phyloP scores from a whole-genome alignment of 768 basidiomycete genomes.

The Leccinum aurantiacum region DNA sequence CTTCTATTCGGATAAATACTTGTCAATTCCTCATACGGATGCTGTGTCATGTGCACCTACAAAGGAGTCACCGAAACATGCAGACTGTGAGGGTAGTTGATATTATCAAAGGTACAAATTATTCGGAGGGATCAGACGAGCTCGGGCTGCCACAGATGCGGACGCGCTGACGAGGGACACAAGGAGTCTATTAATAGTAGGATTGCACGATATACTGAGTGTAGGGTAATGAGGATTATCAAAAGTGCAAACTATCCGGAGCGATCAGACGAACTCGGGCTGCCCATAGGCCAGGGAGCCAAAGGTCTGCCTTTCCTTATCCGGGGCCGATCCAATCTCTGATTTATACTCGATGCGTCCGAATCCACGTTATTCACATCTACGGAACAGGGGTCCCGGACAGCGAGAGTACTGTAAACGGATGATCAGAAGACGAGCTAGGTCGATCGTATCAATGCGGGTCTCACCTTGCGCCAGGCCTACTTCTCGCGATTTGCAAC shows the following conservation, averaged over 20 bases:
- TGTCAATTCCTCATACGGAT: too few relatives aligned
- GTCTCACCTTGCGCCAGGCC: slow-evolving; percentile 15
- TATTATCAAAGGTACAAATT: too few relatives aligned
- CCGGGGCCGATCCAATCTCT: slow-evolving; percentile 5
- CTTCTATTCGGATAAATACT: too few relatives aligned
- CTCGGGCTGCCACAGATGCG: too few relatives aligned
- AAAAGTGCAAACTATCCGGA: not conserved
- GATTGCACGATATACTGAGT: too few relatives aligned
- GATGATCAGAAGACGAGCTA: not conserved
- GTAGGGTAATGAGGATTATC: not conserved
- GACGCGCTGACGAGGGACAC: not conserved
- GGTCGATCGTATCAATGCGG: not conserved
- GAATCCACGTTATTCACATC: slow-evolving; percentile 22
- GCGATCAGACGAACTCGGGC: slow-evolving; percentile 4
- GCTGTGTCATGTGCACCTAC: too few relatives aligned
- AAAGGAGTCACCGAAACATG: too few relatives aligned
- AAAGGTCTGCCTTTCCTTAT: not conserved
- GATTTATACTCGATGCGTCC: slow-evolving; percentile 16
- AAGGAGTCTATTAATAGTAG: not conserved
- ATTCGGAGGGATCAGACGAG: too few relatives aligned
- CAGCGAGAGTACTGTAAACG: not conserved
- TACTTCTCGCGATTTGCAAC: slow-evolving; percentile 21
- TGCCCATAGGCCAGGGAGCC: slow-evolving; percentile 17
- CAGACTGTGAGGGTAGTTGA: too few relatives aligned
- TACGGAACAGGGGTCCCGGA: slow-evolving; percentile 11